Conservation (phyloP, 805 yeast species). For the Metschnikowia borealis region DNA sequence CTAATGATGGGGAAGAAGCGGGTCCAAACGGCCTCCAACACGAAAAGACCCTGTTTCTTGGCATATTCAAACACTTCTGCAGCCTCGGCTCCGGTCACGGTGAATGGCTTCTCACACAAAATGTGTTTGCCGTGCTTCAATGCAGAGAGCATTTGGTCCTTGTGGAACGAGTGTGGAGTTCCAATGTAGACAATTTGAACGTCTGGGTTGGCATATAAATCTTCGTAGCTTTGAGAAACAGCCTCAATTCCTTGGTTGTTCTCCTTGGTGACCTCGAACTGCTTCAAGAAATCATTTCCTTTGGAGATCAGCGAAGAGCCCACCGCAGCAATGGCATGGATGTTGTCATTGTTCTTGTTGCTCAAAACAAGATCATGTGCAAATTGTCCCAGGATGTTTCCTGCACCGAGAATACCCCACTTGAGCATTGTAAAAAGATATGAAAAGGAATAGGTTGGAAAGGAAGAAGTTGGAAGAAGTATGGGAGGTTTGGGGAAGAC, state of each 20-base stretch:
- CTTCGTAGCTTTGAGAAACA: slow-evolving; percentile 35
- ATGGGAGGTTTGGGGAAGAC: not conserved
- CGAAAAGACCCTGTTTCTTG: slow-evolving; percentile 36
- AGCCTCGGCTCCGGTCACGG: slow-evolving; percentile 45
- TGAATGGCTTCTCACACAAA: slow-evolving; percentile 53
- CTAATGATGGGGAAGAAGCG: slow-evolving; percentile 47
- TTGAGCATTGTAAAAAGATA: slow-evolving; percentile 14
- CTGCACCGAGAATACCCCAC: slow-evolving; percentile 52
- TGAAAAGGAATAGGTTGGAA: not conserved
- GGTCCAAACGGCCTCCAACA: slow-evolving; percentile 63
- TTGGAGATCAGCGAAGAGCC: slow-evolving; percentile 36
- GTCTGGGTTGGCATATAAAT: slow-evolving; percentile 38
- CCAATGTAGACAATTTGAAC: slow-evolving; percentile 53
- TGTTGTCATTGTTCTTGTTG: slow-evolving; percentile 18
- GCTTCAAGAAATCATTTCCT: slow-evolving; percentile 31
- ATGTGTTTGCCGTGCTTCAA: slow-evolving; percentile 46
- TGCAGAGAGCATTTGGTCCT: slow-evolving; percentile 41
- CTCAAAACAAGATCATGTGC: slow-evolving; percentile 35
- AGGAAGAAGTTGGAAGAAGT: too few relatives aligned
- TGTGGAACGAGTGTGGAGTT: slow-evolving; percentile 51
- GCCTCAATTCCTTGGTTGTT: slow-evolving; percentile 26
- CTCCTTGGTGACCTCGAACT: slow-evolving; percentile 14
- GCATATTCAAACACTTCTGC: slow-evolving; percentile 42
- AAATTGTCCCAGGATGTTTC: slow-evolving; percentile 45
- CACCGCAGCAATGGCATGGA: slow-evolving; percentile 35